phyloP scores from a whole-genome alignment of 2,329 filamentous ascomycete species.

The Xylariaceae sp. region DNA sequence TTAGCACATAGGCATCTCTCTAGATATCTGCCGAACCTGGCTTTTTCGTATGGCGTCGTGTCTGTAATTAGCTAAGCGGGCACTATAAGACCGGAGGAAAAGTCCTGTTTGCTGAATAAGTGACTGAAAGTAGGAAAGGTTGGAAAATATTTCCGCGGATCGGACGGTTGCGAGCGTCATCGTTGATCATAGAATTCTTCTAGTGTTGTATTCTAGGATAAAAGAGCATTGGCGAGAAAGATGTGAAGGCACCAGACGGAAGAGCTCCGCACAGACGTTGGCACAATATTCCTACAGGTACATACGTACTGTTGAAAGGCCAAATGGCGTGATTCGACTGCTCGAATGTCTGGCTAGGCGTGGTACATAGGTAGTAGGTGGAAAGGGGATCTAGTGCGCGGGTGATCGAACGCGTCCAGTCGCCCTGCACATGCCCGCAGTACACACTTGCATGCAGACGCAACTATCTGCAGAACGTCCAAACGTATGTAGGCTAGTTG shows the following conservation, averaged over 20 bases:
- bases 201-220: neutral
- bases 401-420: neutral
- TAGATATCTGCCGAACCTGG: neutral
- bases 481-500: neutral
- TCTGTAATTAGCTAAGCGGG: slow-evolving; percentile 13
- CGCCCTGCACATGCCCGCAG: slow-evolving; percentile 7
- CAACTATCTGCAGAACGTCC: slow-evolving; percentile 3
- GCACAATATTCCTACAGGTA: neutral
- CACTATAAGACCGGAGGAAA: slow-evolving; percentile 16
- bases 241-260: neutral
- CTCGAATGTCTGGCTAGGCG: neutral
- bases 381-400: neutral
- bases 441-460: slow-evolving; percentile 12
- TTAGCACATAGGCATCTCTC: neutral
- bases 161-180: slow-evolving; percentile 12
- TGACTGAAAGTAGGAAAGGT: slow-evolving; percentile 11
- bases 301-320: neutral
- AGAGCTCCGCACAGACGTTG: neutral
- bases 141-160: slow-evolving; percentile 12
- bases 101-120: slow-evolving; percentile 12
- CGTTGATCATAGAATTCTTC: slow-evolving; percentile 2
- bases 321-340: neutral
- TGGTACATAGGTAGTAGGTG: neutral
- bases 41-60: slow-evolving; percentile 6
- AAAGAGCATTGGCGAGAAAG: neutral